Evolutionary conservation across 805 yeast species (phyloP).

Genomic region (Metschnikowia vanudenii): DNA sequence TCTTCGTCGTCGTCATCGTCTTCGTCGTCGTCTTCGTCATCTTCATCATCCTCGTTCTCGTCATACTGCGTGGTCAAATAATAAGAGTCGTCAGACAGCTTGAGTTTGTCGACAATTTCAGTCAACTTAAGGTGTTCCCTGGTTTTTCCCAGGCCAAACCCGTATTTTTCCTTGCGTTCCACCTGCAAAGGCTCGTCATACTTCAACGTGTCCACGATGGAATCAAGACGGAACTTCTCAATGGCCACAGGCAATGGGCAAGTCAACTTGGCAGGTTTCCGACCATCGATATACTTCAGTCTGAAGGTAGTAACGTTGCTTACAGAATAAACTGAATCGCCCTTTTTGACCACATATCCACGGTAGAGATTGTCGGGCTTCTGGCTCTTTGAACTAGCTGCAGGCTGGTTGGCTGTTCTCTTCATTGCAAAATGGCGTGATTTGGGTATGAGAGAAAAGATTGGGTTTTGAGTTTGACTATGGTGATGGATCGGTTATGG

Average conservation of each 20-base stretch:
- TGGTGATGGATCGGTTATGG: too few species aligned
- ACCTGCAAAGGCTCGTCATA: constrained; percentile 46
- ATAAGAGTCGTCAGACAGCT: constrained; percentile 43
- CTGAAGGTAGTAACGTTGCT: constrained; percentile 30
- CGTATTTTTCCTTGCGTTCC: constrained; percentile 57
- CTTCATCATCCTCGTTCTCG: too few species aligned
- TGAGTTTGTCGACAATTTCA: constrained; percentile 46
- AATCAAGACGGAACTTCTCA: constrained; percentile 28
- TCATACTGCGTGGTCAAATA: constrained; percentile 72
- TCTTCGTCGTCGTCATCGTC: not conserved
- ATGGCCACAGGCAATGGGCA: constrained; percentile 28
- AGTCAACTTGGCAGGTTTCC: constrained; percentile 52
- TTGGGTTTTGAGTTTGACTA: too few species aligned
- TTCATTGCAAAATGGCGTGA: constrained; percentile 4
- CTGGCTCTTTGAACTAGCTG: constrained; percentile 3
- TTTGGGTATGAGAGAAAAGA: too few species aligned
- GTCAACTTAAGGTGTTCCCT: constrained; percentile 50
- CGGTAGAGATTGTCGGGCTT: constrained; percentile 9
- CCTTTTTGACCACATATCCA: constrained; percentile 11
- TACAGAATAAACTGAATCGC: constrained; percentile 3
- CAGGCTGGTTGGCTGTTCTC: not conserved
- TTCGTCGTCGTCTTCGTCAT: not conserved
- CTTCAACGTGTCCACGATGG: constrained; percentile 37
- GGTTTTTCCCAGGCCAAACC: constrained; percentile 65
- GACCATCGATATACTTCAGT: constrained; percentile 33